phyloP scores from a whole-genome alignment of 1,284 basidiomycete genomes.

The Cutaneotrichosporon sp. region DNA sequence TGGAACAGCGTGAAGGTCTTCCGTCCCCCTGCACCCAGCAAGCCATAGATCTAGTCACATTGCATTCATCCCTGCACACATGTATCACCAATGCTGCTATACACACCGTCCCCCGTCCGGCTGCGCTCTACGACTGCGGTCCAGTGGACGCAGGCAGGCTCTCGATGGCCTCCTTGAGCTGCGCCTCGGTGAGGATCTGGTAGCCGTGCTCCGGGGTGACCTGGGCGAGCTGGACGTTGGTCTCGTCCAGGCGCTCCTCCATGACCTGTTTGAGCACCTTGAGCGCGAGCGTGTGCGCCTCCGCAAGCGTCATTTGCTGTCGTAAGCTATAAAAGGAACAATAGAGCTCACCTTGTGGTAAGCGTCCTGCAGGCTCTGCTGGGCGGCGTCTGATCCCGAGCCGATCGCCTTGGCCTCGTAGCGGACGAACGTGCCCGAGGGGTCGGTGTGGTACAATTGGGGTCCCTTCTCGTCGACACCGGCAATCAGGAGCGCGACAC shows the following conservation, averaged over 20 bases:
- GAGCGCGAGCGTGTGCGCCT: slow-evolving; percentile 81
- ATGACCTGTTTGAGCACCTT: slow-evolving; percentile 97
- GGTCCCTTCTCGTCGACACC: slow-evolving; percentile 95
- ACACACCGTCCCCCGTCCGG: not conserved
- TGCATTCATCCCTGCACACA: not conserved
- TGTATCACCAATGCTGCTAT: too few species aligned
- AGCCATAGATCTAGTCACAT: not conserved
- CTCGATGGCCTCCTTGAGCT: slow-evolving; percentile 74
- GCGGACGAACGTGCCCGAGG: slow-evolving; percentile 95
- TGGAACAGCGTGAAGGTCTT: slow-evolving; percentile 45
- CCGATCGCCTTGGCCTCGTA: slow-evolving; percentile 99
- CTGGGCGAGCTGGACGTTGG: slow-evolving; percentile 96
- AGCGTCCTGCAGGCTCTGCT: slow-evolving; percentile 93
- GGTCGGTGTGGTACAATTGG: slow-evolving; percentile 97
- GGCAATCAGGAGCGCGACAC: slow-evolving; percentile 93
- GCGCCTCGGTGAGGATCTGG: slow-evolving; percentile 70
- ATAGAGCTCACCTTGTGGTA: slow-evolving; percentile 75
- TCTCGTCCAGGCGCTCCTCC: slow-evolving; percentile 98
- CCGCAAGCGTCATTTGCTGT: slow-evolving; percentile 85
- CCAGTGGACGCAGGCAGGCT: slow-evolving; percentile 25
- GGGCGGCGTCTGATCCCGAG: slow-evolving; percentile 94
- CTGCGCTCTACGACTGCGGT: slow-evolving; percentile 4
- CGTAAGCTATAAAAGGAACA: not conserved
- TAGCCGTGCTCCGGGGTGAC: slow-evolving; percentile 72
- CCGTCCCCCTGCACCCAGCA: not conserved